phyloP scores from a whole-genome alignment of 1,139 yeast genomes.

The Magnusiomyces tetraspermus region DNA sequence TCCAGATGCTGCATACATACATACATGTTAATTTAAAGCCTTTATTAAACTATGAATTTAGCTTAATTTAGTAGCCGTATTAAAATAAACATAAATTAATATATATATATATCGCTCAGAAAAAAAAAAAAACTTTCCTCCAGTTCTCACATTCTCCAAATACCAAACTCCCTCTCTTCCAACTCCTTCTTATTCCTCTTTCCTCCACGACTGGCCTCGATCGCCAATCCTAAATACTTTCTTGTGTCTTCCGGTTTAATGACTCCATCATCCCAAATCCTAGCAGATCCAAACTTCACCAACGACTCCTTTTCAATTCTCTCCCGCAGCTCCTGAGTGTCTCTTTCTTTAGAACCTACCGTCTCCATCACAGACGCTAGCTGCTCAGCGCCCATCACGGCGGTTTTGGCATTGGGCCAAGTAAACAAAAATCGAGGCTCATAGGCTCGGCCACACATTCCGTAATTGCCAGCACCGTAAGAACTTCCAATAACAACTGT shows the following conservation, averaged over 20 bases:
- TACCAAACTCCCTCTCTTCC: conserved; percentile 25
- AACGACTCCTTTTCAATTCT: conserved; percentile 29
- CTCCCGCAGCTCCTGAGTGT: conserved; percentile 21
- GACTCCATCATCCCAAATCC: conserved; percentile 33
- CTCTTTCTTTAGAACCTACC: conserved; percentile 25
- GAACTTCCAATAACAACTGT: conserved; percentile 32
- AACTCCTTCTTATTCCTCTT: conserved; percentile 15
- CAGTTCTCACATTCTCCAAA: conserved; percentile 33
- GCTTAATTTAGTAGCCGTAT: no score
- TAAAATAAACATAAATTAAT: no score
- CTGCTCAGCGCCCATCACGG: conserved; percentile 34
- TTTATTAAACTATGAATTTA: no score
- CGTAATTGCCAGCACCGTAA: conserved; percentile 33
- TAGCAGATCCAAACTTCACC: conserved; percentile 28
- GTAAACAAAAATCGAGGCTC: conserved; percentile 31
- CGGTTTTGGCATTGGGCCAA: conserved; percentile 33
- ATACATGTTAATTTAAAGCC: no score
- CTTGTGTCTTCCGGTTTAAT: conserved; percentile 31
- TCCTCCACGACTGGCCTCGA: conserved; percentile 25
- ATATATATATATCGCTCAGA: no score
- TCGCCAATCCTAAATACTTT: conserved; percentile 28
- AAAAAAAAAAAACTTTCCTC: no score
- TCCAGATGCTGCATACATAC: no score
- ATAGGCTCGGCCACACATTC: conserved; percentile 34
- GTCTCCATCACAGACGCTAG: conserved; percentile 30